Conservation (phyloP, 2,329 filamentous ascomycete species). For the Sclerotinia spermophila region DNA sequence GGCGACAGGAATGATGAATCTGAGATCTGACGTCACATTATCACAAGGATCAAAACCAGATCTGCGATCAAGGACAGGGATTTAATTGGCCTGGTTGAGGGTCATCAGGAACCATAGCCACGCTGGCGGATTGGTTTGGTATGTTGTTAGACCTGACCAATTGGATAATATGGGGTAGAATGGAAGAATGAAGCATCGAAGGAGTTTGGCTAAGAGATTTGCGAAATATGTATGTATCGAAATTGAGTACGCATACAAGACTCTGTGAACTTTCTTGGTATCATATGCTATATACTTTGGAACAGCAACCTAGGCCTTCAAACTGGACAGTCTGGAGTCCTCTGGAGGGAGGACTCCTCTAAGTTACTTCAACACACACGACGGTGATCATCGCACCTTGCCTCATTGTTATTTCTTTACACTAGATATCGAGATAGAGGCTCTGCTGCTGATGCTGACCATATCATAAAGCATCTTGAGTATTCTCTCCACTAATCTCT, state of each 20-base stretch:
- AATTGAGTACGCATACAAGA: neutral
- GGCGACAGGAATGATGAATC: neutral
- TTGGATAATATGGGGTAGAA: neutral
- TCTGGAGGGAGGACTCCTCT: too few relatives aligned
- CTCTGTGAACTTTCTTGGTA: neutral
- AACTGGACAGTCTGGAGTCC: neutral
- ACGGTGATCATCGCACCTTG: neutral
- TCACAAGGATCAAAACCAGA: neutral
- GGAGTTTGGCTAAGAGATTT: neutral
- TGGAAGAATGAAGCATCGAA: neutral
- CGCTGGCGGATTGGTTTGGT: neutral
- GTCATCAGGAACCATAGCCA: neutral
- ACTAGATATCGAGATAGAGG: neutral
- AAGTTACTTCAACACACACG: neutral
- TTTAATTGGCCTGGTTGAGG: neutral
- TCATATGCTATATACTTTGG: neutral
- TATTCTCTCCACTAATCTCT: neutral
- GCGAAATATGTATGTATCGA: neutral
- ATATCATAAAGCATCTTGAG: neutral
- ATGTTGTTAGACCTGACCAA: neutral
- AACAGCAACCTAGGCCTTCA: neutral
- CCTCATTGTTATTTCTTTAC: neutral
- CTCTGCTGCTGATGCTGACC: neutral
- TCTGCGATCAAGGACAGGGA: neutral
- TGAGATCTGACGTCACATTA: neutral